Evolutionary conservation across 164 flowering plant species (phyloP).

Genomic region (Hamamelis virginiana): DNA sequence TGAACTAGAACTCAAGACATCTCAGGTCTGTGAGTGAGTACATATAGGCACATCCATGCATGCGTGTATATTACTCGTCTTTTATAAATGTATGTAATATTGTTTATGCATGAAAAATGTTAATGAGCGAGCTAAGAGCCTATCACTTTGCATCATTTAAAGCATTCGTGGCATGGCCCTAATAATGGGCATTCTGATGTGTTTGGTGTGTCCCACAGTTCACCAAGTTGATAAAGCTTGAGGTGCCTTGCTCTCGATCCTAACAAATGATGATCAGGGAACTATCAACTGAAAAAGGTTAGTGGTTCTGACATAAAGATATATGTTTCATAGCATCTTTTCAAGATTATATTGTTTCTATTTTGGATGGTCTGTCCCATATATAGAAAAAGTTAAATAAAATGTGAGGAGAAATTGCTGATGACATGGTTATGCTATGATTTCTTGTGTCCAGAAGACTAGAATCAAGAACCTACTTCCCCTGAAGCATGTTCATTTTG

Average conservation of each 20-base stretch:
- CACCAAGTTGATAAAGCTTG: constrained; percentile 63
- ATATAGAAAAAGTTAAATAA: too few relatives aligned
- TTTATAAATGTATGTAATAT: background rate
- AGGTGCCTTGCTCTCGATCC: constrained; percentile 33
- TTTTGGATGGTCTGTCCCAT: background rate
- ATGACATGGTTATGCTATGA: background rate
- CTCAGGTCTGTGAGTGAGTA: constrained; percentile 57
- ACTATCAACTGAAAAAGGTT: constrained; percentile 17
- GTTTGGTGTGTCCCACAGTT: constrained; percentile 47
- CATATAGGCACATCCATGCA: background rate
- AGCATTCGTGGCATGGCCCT: background rate
- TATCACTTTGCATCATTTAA: background rate
- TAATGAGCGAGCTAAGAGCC: background rate
- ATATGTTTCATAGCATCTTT: background rate
- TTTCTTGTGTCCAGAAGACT: too few relatives aligned
- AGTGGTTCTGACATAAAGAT: background rate
- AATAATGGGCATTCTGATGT: background rate
- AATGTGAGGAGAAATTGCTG: too few relatives aligned
- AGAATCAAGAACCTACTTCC: too few relatives aligned
- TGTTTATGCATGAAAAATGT: background rate
- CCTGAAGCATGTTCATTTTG: too few relatives aligned
- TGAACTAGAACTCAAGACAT: constrained; percentile 86
- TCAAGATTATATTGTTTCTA: background rate
- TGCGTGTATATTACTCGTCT: background rate
- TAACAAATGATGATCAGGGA: constrained; percentile 14